phyloP scores from a whole-genome alignment of 176 grass and related monocot species.

The Bothriochloa decipiens region DNA sequence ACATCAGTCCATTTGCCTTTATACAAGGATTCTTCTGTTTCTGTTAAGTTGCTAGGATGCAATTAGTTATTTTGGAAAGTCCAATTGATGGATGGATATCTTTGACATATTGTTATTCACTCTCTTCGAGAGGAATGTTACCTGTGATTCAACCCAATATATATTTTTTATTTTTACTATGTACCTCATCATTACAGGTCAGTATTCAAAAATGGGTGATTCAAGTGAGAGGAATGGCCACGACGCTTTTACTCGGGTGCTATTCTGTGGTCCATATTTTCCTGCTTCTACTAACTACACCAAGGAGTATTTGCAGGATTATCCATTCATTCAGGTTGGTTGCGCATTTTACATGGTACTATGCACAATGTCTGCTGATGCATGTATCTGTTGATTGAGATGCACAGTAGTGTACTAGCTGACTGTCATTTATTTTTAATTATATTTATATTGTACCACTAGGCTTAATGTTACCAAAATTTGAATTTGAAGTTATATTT shows the following conservation, averaged over 20 bases:
- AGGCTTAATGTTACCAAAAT: background rate
- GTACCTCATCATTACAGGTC: slow-evolving; percentile 42
- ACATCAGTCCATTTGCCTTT: background rate
- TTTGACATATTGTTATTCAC: background rate
- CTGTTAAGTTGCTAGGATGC: background rate
- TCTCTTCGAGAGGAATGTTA: background rate
- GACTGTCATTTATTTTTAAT: background rate
- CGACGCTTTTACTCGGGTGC: slow-evolving; percentile 48
- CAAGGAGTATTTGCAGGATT: slow-evolving; percentile 71
- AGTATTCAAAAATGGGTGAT: slow-evolving; percentile 54
- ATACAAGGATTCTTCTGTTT: background rate
- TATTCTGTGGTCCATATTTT: slow-evolving; percentile 77
- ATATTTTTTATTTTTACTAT: background rate
- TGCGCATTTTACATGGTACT: background rate
- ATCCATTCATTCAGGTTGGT: slow-evolving; percentile 85
- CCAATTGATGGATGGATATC: background rate
- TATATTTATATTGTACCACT: background rate
- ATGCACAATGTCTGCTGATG: background rate
- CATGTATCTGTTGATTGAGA: background rate
- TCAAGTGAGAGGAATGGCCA: slow-evolving; percentile 21
- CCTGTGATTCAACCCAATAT: background rate
- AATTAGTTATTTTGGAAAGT: background rate
- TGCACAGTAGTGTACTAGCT: background rate
- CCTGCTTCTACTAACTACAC: slow-evolving; percentile 75
- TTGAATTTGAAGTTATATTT: background rate